Conservation (phyloP, 352 stramenopile species). For the Phytophthora hibernalis region DNA sequence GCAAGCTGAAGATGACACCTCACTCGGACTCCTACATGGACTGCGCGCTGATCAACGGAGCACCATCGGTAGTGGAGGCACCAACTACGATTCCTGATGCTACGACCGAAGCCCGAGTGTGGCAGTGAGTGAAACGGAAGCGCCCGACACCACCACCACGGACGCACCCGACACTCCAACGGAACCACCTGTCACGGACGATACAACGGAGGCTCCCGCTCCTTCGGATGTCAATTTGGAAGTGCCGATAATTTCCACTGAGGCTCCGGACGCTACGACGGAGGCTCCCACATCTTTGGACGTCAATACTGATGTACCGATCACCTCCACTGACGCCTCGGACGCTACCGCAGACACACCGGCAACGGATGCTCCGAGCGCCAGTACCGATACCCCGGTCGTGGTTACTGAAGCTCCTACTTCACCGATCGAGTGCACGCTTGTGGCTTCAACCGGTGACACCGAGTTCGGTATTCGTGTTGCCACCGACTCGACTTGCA, state of each 20-base stretch:
- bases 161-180: neutral
- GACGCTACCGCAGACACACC: neutral
- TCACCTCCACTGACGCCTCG: neutral
- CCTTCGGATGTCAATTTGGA: neutral
- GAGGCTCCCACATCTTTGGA: neutral
- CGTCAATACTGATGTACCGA: neutral
- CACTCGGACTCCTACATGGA: slow-evolving; percentile 34
- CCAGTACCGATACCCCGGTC: neutral
- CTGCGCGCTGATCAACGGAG: slow-evolving; percentile 23
- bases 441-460: slow-evolving; percentile 33
- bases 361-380: neutral
- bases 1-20: slow-evolving; percentile 33
- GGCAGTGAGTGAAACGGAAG: neutral
- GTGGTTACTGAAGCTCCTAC: slow-evolving; percentile 6
- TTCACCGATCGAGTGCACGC: slow-evolving; percentile 12
- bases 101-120: slow-evolving; percentile 1
- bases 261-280: neutral
- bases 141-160: neutral
- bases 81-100: neutral
- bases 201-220: neutral
- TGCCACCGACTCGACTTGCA: slow-evolving; percentile 38
- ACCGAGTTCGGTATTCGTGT: slow-evolving; percentile 41
- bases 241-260: neutral
- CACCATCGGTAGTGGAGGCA: neutral
- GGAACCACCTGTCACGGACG: neutral